phyloP scores from a whole-genome alignment of 2,329 filamentous ascomycete species.

The Clonostachys chloroleuca region DNA sequence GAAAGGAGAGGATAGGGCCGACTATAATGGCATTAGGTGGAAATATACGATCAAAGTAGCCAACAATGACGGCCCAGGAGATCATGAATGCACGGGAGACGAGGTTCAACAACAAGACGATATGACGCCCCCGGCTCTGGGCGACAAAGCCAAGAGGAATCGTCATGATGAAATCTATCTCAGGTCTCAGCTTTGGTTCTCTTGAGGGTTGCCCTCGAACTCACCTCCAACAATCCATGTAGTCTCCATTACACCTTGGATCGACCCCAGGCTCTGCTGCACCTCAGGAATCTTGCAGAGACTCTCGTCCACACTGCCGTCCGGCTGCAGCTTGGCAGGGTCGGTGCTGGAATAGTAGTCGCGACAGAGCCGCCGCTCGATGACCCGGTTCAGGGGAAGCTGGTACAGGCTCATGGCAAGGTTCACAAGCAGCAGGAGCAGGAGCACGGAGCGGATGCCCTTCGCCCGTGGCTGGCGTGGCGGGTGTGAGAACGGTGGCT shows the following conservation, averaged over 20 bases:
- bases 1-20: slow-evolving; percentile 34
- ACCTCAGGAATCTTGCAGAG: slow-evolving; percentile 49
- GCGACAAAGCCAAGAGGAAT: slow-evolving; percentile 41
- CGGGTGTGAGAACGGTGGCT: too few species aligned
- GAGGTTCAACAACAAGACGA: slow-evolving; percentile 37
- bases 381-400: slow-evolving; percentile 38
- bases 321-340: slow-evolving; percentile 13
- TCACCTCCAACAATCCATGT: slow-evolving; percentile 42
- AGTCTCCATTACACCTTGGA: slow-evolving; percentile 46
- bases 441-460: slow-evolving; percentile 22
- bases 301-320: slow-evolving; percentile 40
- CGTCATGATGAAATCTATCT: slow-evolving; percentile 40
- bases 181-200: neutral
- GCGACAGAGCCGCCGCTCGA: slow-evolving; percentile 42
- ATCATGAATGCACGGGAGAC: slow-evolving; percentile 10
- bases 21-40: slow-evolving; percentile 25
- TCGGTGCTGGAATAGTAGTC: slow-evolving; percentile 40
- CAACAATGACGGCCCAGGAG: neutral
- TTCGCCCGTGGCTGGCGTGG: too few species aligned
- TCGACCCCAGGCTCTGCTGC: slow-evolving; percentile 44
- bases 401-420: slow-evolving; percentile 42
- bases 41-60: neutral
- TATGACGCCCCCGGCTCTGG: slow-evolving; percentile 31
- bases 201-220: neutral
- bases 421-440: slow-evolving; percentile 37